Evolutionary conservation across 257 asterid species (phyloP).

Genomic region (Galeopsis tetrahit): DNA sequence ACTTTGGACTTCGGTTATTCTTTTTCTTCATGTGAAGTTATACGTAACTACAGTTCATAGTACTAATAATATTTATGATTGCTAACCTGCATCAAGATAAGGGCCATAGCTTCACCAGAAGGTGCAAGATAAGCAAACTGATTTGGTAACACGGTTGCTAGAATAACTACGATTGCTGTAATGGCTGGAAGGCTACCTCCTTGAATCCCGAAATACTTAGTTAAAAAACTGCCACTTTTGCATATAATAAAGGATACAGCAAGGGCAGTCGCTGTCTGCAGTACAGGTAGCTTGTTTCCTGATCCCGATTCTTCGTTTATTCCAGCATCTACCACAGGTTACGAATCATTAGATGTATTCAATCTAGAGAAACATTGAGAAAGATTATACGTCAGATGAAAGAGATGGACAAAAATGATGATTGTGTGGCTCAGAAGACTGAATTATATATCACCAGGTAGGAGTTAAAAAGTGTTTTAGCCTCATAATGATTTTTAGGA

Average conservation of each 20-base stretch:
- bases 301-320: constrained; percentile 45
- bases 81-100: constrained; percentile 86
- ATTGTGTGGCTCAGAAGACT: not conserved
- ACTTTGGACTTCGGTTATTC: not conserved
- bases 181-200: constrained; percentile 88
- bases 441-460: not conserved
- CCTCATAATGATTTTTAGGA: too few species aligned
- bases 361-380: not conserved
- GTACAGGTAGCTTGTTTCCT: constrained; percentile 65
- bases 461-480: too few species aligned
- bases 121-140: constrained; percentile 86
- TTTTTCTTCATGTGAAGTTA: not conserved
- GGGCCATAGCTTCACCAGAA: constrained; percentile 92
- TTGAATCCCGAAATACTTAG: constrained; percentile 67
- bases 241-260: constrained; percentile 82
- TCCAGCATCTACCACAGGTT: constrained; percentile 45
- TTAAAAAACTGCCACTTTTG: constrained; percentile 55
- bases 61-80: not conserved
- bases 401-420: not conserved
- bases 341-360: constrained; percentile 8
- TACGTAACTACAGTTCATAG: not conserved
- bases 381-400: not conserved
- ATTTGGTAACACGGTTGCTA: constrained; percentile 75
- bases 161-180: constrained; percentile 75
- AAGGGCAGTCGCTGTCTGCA: constrained; percentile 74